Percentiles rank a stretch among this genome's conserved stretches.
Evolutionary conservation across 2,329 filamentous ascomycete genomes (phyloP).

Genomic region (Chrysosporium keratinophilum): DNA sequence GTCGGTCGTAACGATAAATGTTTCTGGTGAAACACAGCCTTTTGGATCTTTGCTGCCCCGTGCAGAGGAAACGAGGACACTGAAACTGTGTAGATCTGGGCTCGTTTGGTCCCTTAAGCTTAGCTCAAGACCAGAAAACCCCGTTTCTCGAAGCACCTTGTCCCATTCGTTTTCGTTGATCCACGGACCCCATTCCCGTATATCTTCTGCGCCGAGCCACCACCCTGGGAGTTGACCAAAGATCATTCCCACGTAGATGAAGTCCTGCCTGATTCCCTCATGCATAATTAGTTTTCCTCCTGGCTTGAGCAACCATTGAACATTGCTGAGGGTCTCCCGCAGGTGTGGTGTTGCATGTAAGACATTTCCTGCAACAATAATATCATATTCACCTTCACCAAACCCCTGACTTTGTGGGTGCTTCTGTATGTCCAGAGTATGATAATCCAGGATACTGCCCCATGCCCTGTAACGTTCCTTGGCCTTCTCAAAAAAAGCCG

Average conservation of each 20-base stretch:
- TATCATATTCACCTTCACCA: conserved; percentile 25
- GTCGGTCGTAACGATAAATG: background rate
- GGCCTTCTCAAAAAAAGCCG: conserved; percentile 33
- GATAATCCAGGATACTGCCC: conserved; percentile 18
- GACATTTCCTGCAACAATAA: conserved; percentile 31
- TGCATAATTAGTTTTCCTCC: conserved; percentile 38
- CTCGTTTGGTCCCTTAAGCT: conserved; percentile 11
- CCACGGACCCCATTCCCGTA: conserved; percentile 13
- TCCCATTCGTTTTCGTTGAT: conserved; percentile 12
- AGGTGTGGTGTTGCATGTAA: conserved; percentile 30
- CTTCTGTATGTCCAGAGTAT: conserved; percentile 27
- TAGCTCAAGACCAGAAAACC: conserved; percentile 15
- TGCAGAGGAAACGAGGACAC: conserved; percentile 18
- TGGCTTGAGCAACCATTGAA: conserved; percentile 31
- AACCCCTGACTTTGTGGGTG: conserved; percentile 30
- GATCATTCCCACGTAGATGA: conserved; percentile 14
- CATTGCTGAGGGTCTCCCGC: conserved; percentile 25
- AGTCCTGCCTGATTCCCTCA: conserved; percentile 26
- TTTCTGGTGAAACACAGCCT: background rate
- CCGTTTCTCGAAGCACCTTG: conserved; percentile 8
- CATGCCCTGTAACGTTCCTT: conserved; percentile 21
- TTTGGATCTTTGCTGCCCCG: conserved; percentile 1
- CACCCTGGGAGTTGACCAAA: conserved; percentile 20
- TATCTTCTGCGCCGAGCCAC: conserved; percentile 20
- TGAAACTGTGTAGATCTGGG: conserved; percentile 16